Percentiles rank a stretch among this genome's conserved stretches.
Conservation (phyloP, 106 monocot species). For the Platanthera guangdongensis region DNA sequence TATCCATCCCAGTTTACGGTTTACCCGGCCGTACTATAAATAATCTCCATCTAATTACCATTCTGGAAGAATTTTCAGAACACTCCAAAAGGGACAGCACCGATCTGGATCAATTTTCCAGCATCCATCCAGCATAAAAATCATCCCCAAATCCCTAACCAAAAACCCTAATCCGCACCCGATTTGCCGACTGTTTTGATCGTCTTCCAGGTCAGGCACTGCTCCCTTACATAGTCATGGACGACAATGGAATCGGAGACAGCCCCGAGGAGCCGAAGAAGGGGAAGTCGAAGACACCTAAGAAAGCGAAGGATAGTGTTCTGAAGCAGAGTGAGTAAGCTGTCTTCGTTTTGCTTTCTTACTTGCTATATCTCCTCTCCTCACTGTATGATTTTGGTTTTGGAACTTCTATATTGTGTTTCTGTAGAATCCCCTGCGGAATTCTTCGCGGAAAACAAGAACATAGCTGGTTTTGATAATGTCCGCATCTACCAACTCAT, state of each 20-base stretch:
- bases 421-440: slow-evolving; percentile 88
- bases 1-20: no score
- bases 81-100: no score
- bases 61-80: no score
- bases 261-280: slow-evolving; percentile 35
- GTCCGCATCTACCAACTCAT: slow-evolving; percentile 21
- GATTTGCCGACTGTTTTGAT: neutral
- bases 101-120: no score
- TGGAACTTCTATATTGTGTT: slow-evolving; percentile 1
- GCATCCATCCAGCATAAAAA: no score
- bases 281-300: slow-evolving; percentile 25
- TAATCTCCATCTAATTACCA: no score
- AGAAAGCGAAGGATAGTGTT: slow-evolving; percentile 38
- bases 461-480: slow-evolving; percentile 98
- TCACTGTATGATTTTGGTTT: neutral
- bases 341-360: neutral
- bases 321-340: slow-evolving; percentile 67
- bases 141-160: neutral
- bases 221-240: slow-evolving; percentile 14
- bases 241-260: slow-evolving; percentile 20
- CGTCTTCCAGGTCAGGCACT: neutral
- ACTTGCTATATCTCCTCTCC: neutral
- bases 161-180: neutral
- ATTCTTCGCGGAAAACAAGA: slow-evolving; percentile 99
- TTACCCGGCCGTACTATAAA: no score